Evolutionary conservation across 495 filamentous ascomycete species (phyloP).

Genomic region (Podospora anserina): DNA sequence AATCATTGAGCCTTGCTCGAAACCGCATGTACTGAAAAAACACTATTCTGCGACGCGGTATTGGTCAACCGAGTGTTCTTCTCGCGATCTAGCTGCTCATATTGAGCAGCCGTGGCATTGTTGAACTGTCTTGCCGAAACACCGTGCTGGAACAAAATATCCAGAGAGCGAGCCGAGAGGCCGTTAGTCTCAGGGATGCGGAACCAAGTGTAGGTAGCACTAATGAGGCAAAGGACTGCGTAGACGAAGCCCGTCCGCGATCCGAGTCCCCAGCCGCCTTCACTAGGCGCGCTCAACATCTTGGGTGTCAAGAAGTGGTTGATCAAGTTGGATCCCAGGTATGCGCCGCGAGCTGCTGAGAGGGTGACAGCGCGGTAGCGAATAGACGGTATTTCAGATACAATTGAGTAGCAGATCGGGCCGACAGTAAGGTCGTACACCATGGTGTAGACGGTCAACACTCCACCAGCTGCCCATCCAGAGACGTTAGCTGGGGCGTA

Average conservation of each 20-base stretch:
- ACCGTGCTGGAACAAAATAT: constrained; percentile 54
- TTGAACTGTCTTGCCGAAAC: constrained; percentile 48
- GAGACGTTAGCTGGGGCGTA: constrained; percentile 29
- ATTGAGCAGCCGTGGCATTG: constrained; percentile 11
- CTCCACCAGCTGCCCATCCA: constrained; percentile 48
- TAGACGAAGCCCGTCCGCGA: constrained; percentile 55
- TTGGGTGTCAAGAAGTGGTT: constrained; percentile 48
- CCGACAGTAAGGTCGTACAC: constrained; percentile 58
- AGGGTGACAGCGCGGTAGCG: constrained; percentile 54
- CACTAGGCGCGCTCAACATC: constrained; percentile 41
- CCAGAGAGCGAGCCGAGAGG: constrained; percentile 54
- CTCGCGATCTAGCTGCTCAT: not conserved
- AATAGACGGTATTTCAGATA: constrained; percentile 55
- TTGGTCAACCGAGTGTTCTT: not conserved
- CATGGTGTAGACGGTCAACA: constrained; percentile 51
- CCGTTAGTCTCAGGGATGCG: constrained; percentile 45
- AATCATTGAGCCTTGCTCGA: not conserved
- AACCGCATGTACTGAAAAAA: constrained; percentile 5
- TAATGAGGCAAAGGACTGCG: constrained; percentile 49
- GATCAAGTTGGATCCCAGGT: constrained; percentile 49
- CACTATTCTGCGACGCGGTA: constrained; percentile 6
- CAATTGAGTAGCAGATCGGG: constrained; percentile 58
- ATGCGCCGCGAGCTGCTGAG: constrained; percentile 55
- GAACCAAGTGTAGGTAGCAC: constrained; percentile 41
- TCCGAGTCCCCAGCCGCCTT: constrained; percentile 53